Evolutionary conservation across 768 basidiomycete genomes (phyloP), one percentile per base, ranked within the genome.

Genomic region (Strobilomyces dryophilus): DNA sequence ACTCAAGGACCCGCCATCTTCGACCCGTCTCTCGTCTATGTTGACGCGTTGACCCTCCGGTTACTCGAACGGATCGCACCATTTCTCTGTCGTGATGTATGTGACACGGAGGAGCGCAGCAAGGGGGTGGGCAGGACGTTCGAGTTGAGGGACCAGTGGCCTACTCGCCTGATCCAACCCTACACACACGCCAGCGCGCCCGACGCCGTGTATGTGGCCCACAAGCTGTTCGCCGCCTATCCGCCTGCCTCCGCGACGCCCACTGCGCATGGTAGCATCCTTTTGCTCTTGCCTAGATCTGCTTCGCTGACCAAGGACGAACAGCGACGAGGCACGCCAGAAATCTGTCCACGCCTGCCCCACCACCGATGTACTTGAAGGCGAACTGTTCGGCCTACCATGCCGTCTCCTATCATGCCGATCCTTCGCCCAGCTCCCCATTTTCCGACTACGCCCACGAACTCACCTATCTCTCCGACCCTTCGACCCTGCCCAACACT

Each of bases 211-310:
- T 83, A 87, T 45, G 82, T 83, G 66, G 83, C 86, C 2, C 87
- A 88, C 56, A 71, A 77, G 48, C 69, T 91, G 24, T 75, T 88
- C 43, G 79, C 81, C 5, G 74, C 79, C 32, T 91, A 89, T 66
- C 86, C 89, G 36, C 77, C 85, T 61, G 85, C 85, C 36, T 89
- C 88, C 54, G 83, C 85, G 26, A 87, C 84, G 5, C 87, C 88
- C n/a, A 79, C 86, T 8, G 76, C 81, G 35, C 88, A 91, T 63
- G 86, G 89, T 88, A 63, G 71, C 41, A 31, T 42, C 27, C 27
- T 27, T 11, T 36, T 14, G 10, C 18, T 29, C 31, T 27, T 7
- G 27, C 39, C 54, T 47, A 26, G 44, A 31, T 47, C 57, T 10
- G 57, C 5, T 11, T 24, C 5, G 55, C 54, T 64, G 58, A 64